Evolutionary conservation across 164 flowering plant species (phyloP).

Genomic region (Macadamia integrifolia): DNA sequence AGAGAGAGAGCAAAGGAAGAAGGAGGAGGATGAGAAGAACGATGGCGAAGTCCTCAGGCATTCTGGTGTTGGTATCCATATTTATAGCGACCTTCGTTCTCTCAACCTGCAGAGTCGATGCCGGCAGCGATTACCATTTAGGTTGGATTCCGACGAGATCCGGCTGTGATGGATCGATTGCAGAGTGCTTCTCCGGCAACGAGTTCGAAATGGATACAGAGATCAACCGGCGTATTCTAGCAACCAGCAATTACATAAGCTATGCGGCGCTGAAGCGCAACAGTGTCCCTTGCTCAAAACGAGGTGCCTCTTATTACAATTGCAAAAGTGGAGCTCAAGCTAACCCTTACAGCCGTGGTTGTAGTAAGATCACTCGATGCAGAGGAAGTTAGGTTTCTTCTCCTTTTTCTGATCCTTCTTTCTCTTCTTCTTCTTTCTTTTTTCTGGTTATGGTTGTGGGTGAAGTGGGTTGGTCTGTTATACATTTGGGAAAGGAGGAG

Average conservation of each 20-base stretch:
- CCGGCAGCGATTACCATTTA: conserved; percentile 18
- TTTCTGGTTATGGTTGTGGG: not conserved
- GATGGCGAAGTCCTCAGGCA: not conserved
- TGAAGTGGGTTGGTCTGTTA: not conserved
- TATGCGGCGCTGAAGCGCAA: conserved; percentile 62
- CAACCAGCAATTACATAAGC: conserved; percentile 53
- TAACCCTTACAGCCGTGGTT: conserved; percentile 69
- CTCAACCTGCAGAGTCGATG: conserved; percentile 21
- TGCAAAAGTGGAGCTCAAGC: conserved; percentile 60
- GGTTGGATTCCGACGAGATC: conserved; percentile 28
- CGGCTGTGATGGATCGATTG: conserved; percentile 37
- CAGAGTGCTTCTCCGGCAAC: conserved; percentile 31
- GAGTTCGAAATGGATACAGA: conserved; percentile 49
- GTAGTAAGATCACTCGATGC: conserved; percentile 60
- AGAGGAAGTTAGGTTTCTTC: conserved; percentile 6
- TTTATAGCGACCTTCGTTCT: not conserved
- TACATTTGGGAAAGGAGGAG: not conserved
- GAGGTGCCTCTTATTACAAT: conserved; percentile 77
- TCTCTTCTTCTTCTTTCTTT: not conserved
- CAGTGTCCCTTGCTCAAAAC: conserved; percentile 57
- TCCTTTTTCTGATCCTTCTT: not conserved
- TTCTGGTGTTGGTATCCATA: not conserved
- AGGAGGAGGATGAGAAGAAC: not conserved
- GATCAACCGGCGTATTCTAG: conserved; percentile 56
- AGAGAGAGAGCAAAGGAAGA: not conserved